Base-by-base conservation (phyloP, 306 rosid species). In the Echinosophora koreensis region DNA sequence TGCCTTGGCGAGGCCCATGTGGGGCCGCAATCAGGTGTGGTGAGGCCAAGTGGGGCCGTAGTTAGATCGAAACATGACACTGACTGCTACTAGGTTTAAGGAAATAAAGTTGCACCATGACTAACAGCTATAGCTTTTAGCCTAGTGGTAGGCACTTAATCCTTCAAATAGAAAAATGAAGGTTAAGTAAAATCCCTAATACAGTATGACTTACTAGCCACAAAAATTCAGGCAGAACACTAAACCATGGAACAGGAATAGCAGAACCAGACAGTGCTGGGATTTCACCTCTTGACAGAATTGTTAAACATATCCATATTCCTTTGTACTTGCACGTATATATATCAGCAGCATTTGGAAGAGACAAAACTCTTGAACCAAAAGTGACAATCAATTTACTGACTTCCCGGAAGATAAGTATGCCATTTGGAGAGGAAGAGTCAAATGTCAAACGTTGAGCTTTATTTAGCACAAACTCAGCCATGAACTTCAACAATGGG, bases 361-460 rank as follows among this genome's bases (percentile, higher is more conserved):
- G 90, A 82, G 98, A 85, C 59, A 92, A 83, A 84, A 96, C 84
- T 80, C 99, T 87, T 78, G 99, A 92, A 75, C 98, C 99, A 84
- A 92, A 96, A 6, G 99, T 93, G 67, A 96, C 98, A 69, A 96
- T 82, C 85, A 96, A 46, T 87, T 92, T 96, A 79, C 99, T 92
- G 76, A 96, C 97, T 96, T 96, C 99, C 54, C 99, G 97, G 82
- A 96, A 96, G 77, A 96, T 87, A 86, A 96, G 99, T 83, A 96
- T 96, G 82, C 99, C 99, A 85, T 96, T 96, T 58, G 99, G 99
- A 86, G 99, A 96, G 74, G 98, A 96, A 59, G 99, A 92, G 84
- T 96, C 99, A 79, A 96, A 96, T 55, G 96, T 96, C 91, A 96
- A 84, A 60, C 99, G 96, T 63, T 96, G 99, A 78, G 98, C 94